Evolutionary conservation across 257 asterid genomes (phyloP).

Genomic region (Nyctanthes arbortristis): DNA sequence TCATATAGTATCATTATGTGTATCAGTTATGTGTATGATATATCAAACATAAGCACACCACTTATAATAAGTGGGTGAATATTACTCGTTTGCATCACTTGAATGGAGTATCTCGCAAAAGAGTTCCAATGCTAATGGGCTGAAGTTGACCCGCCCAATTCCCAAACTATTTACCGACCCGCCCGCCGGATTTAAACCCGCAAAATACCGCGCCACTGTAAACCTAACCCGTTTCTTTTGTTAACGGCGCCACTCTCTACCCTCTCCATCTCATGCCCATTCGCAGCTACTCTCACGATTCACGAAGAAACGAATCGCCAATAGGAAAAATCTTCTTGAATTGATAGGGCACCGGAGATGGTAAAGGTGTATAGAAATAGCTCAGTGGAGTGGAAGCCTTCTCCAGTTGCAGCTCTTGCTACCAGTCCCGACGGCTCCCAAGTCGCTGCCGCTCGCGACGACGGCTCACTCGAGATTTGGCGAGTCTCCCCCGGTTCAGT

Average conservation of each 20-base stretch:
- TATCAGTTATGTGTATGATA: too few species aligned
- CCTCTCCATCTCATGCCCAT: not conserved
- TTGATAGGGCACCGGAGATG: not conserved
- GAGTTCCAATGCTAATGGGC: too few species aligned
- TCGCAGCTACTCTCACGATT: not conserved
- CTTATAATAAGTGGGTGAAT: too few species aligned
- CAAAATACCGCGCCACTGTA: not conserved
- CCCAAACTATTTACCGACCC: too few species aligned
- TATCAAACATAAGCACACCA: too few species aligned
- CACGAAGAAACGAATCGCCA: too few species aligned
- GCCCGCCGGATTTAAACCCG: too few species aligned
- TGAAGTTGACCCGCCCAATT: too few species aligned
- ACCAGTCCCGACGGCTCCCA: slow-evolving; percentile 8
- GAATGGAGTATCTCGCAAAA: too few species aligned
- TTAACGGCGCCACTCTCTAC: not conserved
- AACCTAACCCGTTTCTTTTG: slow-evolving; percentile 1
- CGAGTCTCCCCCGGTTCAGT: slow-evolving; percentile 96
- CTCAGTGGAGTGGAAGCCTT: slow-evolving; percentile 18
- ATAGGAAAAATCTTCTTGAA: not conserved
- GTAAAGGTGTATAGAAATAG: slow-evolving; percentile 1
- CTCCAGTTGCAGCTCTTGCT: slow-evolving; percentile 10
- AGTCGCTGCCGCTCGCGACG: slow-evolving; percentile 88
- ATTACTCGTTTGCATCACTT: too few species aligned
- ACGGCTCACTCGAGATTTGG: slow-evolving; percentile 92
- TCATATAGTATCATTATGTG: too few species aligned